Evolutionary conservation across 2,329 filamentous ascomycete species (phyloP).

Genomic region (Fusarium euwallaceae): DNA sequence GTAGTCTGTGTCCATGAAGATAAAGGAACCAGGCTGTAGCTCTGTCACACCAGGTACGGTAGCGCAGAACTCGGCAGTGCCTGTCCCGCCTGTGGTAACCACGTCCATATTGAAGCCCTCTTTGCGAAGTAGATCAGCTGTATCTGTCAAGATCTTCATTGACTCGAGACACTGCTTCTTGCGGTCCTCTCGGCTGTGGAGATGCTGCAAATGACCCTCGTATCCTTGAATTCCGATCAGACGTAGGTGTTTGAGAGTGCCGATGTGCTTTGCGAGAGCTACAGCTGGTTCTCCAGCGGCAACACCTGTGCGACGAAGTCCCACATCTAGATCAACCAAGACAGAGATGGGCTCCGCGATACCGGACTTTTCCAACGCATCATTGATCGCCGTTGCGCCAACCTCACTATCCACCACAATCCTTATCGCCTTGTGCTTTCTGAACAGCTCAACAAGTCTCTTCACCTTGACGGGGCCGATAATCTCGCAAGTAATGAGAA

Average conservation of each 20-base stretch:
- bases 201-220: conserved; percentile 35
- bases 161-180: conserved; percentile 27
- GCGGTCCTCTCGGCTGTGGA: conserved; percentile 30
- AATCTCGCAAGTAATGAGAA: conserved; percentile 40
- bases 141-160: conserved; percentile 28
- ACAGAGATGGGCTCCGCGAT: conserved; percentile 17
- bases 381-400: conserved; percentile 25
- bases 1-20: conserved; percentile 71
- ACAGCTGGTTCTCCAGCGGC: conserved; percentile 3
- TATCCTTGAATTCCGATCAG: conserved; percentile 38
- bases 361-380: conserved; percentile 9
- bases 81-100: conserved; percentile 36
- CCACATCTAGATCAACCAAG: conserved; percentile 36
- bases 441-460: conserved; percentile 29
- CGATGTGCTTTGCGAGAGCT: conserved; percentile 15
- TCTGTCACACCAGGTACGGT: conserved; percentile 65
- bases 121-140: background rate
- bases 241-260: conserved; percentile 4
- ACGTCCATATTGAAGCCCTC: conserved; percentile 24
- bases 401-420: conserved; percentile 31
- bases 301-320: conserved; percentile 23
- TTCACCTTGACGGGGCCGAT: conserved; percentile 25
- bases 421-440: conserved; percentile 5
- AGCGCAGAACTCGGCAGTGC: conserved; percentile 61
- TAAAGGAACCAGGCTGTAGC: conserved; percentile 66